Evolutionary conservation across 331 rosid genomes (phyloP).

Genomic region (Dryas integrifolia): DNA sequence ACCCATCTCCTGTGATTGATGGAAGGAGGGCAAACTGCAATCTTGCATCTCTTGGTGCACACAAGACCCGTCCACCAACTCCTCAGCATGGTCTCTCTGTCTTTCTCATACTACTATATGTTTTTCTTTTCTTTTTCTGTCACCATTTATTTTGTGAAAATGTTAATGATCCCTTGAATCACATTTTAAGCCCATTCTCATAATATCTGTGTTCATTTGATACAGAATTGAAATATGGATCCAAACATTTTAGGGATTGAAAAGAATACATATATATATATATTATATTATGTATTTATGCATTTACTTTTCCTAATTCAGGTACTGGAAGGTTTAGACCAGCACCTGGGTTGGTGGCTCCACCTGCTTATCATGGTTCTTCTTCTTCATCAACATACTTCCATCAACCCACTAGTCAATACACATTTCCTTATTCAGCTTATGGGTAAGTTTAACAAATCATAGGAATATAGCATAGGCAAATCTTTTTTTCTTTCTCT

Average conservation of each 20-base stretch:
- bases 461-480: not conserved
- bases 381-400: conserved; percentile 64
- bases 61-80: conserved; percentile 56
- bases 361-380: conserved; percentile 63
- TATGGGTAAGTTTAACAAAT: conserved; percentile 55
- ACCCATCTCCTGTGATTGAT: conserved; percentile 92
- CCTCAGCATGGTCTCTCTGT: conserved; percentile 63
- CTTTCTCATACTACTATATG: not conserved
- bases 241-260: conserved; percentile 9
- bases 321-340: conserved; percentile 70
- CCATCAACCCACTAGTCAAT: conserved; percentile 68
- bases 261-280: not conserved
- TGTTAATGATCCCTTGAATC: conserved; percentile 1
- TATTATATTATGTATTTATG: not conserved
- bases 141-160: not conserved
- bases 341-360: conserved; percentile 53
- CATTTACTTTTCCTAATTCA: conserved; percentile 18
- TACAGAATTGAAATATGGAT: conserved; percentile 19
- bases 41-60: conserved; percentile 92
- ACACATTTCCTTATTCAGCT: conserved; percentile 72
- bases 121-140: not conserved
- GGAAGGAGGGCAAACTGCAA: conserved; percentile 97
- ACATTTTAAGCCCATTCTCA: not conserved
- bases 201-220: not conserved
- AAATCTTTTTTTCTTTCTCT: conserved; percentile 15